Conservation (phyloP, 257 asterid species). For the Solanum tarapatanum region DNA sequence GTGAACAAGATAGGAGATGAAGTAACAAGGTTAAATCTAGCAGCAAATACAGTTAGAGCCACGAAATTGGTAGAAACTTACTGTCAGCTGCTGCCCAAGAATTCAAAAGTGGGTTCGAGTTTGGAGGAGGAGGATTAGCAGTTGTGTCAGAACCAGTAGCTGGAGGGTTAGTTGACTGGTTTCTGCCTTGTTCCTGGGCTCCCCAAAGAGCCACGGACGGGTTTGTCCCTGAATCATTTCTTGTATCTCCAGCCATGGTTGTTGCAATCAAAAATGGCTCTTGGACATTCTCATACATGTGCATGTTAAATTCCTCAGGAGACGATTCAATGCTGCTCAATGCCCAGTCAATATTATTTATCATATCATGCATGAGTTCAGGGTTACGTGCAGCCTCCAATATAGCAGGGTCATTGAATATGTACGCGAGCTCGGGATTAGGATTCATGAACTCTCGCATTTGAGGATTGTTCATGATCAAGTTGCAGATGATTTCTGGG, state of each 20-base stretch:
- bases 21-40: background rate
- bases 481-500: conserved; percentile 38
- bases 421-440: conserved; percentile 42
- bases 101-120: conserved; percentile 46
- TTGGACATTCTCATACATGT: conserved; percentile 50
- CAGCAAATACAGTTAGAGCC: background rate
- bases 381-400: conserved; percentile 60
- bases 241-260: conserved; percentile 29
- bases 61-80: conserved; percentile 12
- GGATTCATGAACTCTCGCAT: conserved; percentile 50
- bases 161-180: conserved; percentile 16
- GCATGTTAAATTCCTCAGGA: conserved; percentile 53
- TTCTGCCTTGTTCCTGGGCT: conserved; percentile 15
- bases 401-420: conserved; percentile 46
- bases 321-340: conserved; percentile 50
- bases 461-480: conserved; percentile 46
- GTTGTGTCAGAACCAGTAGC: conserved; percentile 16
- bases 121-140: conserved; percentile 33
- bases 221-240: conserved; percentile 26
- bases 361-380: conserved; percentile 58
- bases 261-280: conserved; percentile 49
- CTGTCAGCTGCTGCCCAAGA: conserved; percentile 40
- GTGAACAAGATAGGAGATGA: background rate
- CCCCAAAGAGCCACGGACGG: conserved; percentile 35
- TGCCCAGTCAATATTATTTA: conserved; percentile 49